Evolutionary conservation across 768 basidiomycete genomes (phyloP), one percentile per base, ranked within the genome.

Genomic region (Boletus fagicola): DNA sequence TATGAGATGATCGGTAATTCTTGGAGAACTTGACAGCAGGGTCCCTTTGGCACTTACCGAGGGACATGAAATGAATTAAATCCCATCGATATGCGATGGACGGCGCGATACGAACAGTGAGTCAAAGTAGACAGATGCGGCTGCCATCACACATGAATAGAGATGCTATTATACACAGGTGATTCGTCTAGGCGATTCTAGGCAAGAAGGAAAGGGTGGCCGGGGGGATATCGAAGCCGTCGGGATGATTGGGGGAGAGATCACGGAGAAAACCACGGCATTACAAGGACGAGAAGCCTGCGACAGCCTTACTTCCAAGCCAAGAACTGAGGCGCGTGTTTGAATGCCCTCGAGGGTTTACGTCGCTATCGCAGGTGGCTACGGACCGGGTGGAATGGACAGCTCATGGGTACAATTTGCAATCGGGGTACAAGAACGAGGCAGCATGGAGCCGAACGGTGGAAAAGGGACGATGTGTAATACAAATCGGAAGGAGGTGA

Each of bases 1-100:
- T 62, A 66, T 66, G 64, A 45, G 36, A 58, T 62, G 68, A 68
- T 70, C 63, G 68, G 65, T 59, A 22, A 56, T 43, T 55, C 40
- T 40, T 40, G 39, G 42, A 20, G 54, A 54, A 47, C 9, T 45
- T 54, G 52, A 49, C 38, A 54, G 49, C 53, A 60, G 56, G 54
- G 58, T 43, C 57, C 36, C 45, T 26, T 47, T 31, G 58, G 53
- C 54, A 54, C 54, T 55, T 42, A 30, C 57, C 64, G 67, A 66
- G 57, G 47, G 33, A 63, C 13, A 30, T 49, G n/a, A 24, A 46
- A 69, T 69, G 64, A 63, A 68, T 68, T 50, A 63, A 66, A 35
- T 52, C 24, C 24, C 38, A 69, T 69, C 63, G 65, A 69, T 66
- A 53, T 44, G 48, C 49, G 61, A 65, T 65, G 59, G 28, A 52